phyloP scores from a whole-genome alignment of 169 alveolate species.

The Plasmodium inui region DNA sequence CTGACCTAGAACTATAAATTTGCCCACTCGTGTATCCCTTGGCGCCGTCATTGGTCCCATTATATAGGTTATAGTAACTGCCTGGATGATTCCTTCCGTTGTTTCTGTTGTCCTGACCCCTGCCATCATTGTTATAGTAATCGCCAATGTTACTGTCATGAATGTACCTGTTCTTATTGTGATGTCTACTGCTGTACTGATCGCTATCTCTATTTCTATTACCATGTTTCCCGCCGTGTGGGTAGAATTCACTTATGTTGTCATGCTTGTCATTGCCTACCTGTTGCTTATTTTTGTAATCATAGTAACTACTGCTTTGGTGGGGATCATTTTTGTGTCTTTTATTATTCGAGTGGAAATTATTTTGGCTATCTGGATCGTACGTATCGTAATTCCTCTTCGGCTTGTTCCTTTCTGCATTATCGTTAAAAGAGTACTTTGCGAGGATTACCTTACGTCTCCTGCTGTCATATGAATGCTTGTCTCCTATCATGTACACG shows the following conservation, averaged over 20 bases:
- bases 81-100: background rate
- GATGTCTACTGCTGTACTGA: background rate
- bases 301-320: background rate
- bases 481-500: background rate
- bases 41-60: background rate
- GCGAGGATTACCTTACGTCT: background rate
- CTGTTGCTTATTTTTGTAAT: background rate
- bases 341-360: background rate
- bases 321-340: background rate
- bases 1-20: background rate
- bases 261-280: background rate
- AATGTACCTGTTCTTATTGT: background rate
- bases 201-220: background rate
- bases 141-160: background rate
- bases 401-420: background rate
- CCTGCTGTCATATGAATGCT: background rate
- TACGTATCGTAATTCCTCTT: background rate
- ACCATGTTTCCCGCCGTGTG: background rate
- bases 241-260: background rate
- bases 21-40: background rate
- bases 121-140: background rate
- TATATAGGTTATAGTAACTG: background rate
- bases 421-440: background rate
- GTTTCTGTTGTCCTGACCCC: background rate
- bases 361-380: background rate